Evolutionary conservation across 1,139 yeast species (phyloP).

Genomic region (Arxiozyma bovina): DNA sequence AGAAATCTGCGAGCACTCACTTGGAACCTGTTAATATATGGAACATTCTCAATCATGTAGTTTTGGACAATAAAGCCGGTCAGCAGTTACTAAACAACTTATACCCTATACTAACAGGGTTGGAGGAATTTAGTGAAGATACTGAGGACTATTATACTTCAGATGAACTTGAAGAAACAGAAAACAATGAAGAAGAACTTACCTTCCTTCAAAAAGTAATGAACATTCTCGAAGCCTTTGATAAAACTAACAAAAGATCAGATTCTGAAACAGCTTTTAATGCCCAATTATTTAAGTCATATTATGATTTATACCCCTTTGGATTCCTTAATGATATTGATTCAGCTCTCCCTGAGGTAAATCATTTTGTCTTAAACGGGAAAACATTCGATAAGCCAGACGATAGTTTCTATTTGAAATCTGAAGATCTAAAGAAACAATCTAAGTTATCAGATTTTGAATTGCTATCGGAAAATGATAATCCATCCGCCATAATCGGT

Average conservation of each 20-base stretch:
- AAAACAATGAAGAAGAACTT: neutral
- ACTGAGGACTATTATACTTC: neutral
- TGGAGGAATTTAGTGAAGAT: neutral
- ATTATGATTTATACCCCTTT: conserved; percentile 18
- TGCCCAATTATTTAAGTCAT: conserved; percentile 12
- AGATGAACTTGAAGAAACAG: neutral
- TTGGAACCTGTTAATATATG: conserved; percentile 9
- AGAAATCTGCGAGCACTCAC: neutral
- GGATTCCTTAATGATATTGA: conserved; percentile 12
- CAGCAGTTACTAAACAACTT: conserved; percentile 6
- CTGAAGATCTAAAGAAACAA: conserved; percentile 23
- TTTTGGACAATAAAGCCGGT: conserved; percentile 1
- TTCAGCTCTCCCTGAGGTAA: neutral
- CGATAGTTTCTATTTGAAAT: conserved; percentile 27
- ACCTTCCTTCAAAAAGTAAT: neutral
- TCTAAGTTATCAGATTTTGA: conserved; percentile 13
- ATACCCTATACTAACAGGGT: conserved; percentile 11
- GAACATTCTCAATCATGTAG: conserved; percentile 9
- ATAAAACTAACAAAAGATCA: neutral
- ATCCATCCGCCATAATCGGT: conserved; percentile 17
- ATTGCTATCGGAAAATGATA: conserved; percentile 11
- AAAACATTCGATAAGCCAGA: conserved; percentile 20
- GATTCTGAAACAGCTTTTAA: conserved; percentile 2
- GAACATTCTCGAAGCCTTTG: neutral
- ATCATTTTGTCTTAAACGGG: conserved; percentile 22